Evolutionary conservation across 2,329 filamentous ascomycete genomes (phyloP).

Genomic region (Penicillium sp.): DNA sequence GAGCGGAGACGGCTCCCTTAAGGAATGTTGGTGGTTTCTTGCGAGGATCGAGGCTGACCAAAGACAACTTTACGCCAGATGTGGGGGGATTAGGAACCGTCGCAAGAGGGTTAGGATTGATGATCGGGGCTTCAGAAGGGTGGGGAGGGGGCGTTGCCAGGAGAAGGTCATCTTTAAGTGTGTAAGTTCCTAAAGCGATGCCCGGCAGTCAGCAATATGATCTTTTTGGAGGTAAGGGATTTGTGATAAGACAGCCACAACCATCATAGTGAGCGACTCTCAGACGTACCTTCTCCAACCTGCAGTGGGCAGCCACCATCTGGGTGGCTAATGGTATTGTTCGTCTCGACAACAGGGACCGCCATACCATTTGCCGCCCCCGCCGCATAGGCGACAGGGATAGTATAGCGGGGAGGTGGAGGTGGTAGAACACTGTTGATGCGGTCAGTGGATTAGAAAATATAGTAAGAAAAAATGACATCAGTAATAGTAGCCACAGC

Average conservation of each 20-base stretch:
- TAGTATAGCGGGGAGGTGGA: conserved; percentile 80
- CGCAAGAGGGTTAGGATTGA: conserved; percentile 87
- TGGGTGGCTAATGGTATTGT: conserved; percentile 80
- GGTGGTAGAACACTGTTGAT: conserved; percentile 72
- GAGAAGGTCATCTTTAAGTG: conserved; percentile 84
- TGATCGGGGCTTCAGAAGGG: conserved; percentile 83
- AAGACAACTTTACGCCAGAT: conserved; percentile 77
- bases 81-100: conserved; percentile 82
- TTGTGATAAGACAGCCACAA: neutral
- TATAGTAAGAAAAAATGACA: neutral
- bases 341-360: conserved; percentile 83
- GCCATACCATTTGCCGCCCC: conserved; percentile 66
- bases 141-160: conserved; percentile 93
- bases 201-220: conserved; percentile 23
- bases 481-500: neutral
- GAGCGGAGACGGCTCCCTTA: conserved; percentile 48
- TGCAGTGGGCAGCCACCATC: conserved; percentile 85
- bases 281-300: conserved; percentile 77
- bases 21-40: conserved; percentile 42
- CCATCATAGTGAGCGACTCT: neutral
- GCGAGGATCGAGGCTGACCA: conserved; percentile 69
- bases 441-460: conserved; percentile 14
- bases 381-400: conserved; percentile 70
- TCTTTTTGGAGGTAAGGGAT: neutral
- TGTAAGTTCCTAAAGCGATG: conserved; percentile 70